Evolutionary conservation across 2,329 filamentous ascomycete genomes (phyloP).

Genomic region (Meredithiella fracta): DNA sequence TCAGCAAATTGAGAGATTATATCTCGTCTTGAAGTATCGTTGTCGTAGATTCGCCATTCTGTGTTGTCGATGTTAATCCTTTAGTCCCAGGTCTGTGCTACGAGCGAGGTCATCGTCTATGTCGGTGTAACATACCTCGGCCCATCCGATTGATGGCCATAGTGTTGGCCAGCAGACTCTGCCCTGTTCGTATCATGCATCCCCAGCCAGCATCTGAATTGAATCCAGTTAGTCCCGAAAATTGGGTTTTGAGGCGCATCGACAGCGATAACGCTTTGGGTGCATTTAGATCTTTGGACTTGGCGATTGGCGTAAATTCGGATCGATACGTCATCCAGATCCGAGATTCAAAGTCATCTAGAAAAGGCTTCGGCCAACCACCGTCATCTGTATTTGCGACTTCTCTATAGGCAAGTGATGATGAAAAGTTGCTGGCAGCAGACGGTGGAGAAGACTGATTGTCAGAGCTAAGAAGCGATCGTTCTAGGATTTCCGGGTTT

Average conservation of each 20-base stretch:
- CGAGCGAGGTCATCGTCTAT: neutral
- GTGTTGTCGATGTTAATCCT: neutral
- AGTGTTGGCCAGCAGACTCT: conserved; percentile 80
- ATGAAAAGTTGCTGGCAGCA: conserved; percentile 34
- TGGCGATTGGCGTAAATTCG: conserved; percentile 67
- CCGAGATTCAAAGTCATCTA: conserved; percentile 82
- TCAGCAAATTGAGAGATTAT: conserved; percentile 78
- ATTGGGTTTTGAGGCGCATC: conserved; percentile 65
- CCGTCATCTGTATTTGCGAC: conserved; percentile 19
- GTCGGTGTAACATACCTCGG: conserved; percentile 40
- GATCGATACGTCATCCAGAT: conserved; percentile 96
- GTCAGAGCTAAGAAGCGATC: neutral
- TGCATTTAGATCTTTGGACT: conserved; percentile 58
- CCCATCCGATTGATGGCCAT: conserved; percentile 57
- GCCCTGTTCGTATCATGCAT: conserved; percentile 95
- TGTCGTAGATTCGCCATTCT: conserved; percentile 59
- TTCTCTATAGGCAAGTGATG: conserved; percentile 32
- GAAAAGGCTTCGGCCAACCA: conserved; percentile 70
- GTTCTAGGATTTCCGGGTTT: neutral
- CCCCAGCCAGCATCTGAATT: conserved; percentile 93
- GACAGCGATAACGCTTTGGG: conserved; percentile 58
- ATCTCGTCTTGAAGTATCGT: conserved; percentile 43
- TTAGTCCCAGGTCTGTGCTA: neutral
- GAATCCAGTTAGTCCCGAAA: conserved; percentile 67
- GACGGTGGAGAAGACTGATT: conserved; percentile 21